A percentile compares a stretch with the other conserved stretches of the same genome.
Conservation (phyloP, 1,139 yeast genomes). For the Taphrina confusa region DNA sequence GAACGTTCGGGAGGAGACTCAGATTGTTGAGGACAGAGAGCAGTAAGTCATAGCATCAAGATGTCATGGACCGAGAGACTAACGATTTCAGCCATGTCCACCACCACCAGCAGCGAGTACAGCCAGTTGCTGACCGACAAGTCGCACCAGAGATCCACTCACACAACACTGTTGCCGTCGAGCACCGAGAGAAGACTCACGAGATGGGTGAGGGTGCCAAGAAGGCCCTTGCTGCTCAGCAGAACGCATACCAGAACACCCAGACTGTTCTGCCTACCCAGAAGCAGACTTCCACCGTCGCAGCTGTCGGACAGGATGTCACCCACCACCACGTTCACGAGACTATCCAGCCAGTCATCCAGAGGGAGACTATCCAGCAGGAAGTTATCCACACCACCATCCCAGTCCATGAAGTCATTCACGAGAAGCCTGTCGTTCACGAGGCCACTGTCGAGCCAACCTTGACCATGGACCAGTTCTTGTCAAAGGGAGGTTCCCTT, state of each 20-base stretch:
- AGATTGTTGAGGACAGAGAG: conserved; percentile 31
- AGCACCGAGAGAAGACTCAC: conserved; percentile 24
- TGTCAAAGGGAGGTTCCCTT: conserved; percentile 27
- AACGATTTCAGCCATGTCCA: conserved; percentile 29
- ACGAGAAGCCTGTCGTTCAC: conserved; percentile 35
- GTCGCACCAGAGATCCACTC: conserved; percentile 20
- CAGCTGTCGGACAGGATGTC: conserved; percentile 32
- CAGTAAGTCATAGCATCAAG: too few relatives aligned
- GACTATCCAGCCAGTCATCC: conserved; percentile 35
- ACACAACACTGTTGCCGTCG: conserved; percentile 28
- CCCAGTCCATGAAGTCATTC: conserved; percentile 34
- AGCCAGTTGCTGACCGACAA: conserved; percentile 34
- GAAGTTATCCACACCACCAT: conserved; percentile 33
- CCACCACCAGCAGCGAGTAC: conserved; percentile 37
- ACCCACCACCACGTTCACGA: conserved; percentile 37
- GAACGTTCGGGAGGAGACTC: conserved; percentile 26
- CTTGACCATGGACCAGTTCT: conserved; percentile 32
- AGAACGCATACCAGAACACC: conserved; percentile 33
- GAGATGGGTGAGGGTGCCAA: conserved; percentile 34
- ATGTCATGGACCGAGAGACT: too few relatives aligned
- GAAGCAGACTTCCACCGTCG: conserved; percentile 18
- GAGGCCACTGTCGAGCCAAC: conserved; percentile 34
- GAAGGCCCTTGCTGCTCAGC: conserved; percentile 34
- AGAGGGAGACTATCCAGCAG: conserved; percentile 33
- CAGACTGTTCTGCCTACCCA: conserved; percentile 31